Evolutionary conservation across 1,284 basidiomycete species (phyloP).

Genomic region (Leccinum fallax): DNA sequence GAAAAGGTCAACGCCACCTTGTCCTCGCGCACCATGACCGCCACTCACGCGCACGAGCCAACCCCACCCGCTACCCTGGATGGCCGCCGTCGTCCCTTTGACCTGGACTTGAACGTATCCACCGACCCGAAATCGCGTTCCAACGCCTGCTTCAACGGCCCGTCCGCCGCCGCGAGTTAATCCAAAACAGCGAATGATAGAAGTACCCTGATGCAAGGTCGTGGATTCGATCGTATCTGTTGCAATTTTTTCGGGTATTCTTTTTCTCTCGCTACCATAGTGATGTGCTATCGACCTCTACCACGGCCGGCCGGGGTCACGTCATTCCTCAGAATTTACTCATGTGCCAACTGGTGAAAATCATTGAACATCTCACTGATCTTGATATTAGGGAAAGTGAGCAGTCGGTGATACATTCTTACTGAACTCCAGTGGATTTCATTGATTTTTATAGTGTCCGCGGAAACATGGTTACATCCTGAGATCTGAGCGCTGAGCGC

Average conservation of each 20-base stretch:
- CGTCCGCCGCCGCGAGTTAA: constrained; percentile 38
- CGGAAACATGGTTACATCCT: background rate
- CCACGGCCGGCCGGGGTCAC: too few relatives aligned
- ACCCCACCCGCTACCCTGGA: constrained; percentile 98
- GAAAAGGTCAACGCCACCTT: background rate
- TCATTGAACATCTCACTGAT: background rate
- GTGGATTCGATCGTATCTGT: too few relatives aligned
- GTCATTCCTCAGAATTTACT: too few relatives aligned
- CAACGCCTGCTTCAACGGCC: constrained; percentile 82
- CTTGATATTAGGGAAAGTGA: background rate
- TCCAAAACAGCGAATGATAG: too few relatives aligned
- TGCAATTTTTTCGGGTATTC: too few relatives aligned
- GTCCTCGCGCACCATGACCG: background rate
- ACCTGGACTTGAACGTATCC: constrained; percentile 78
- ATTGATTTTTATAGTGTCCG: background rate
- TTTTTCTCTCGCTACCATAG: too few relatives aligned
- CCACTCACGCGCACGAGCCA: constrained; percentile 71
- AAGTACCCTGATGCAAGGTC: too few relatives aligned
- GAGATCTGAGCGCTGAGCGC: background rate
- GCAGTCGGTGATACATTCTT: background rate
- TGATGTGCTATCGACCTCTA: too few relatives aligned
- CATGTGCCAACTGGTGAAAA: too few relatives aligned
- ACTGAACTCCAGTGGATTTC: background rate
- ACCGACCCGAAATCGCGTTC: constrained; percentile 85
- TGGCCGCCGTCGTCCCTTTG: constrained; percentile 87